A percentile compares a stretch with the other conserved stretches of the same genome.
These are phyloP conservation scores for Candida morakotiae DNA, from an alignment of 805 yeast genomes.

Conservation along the genomic window DNA sequence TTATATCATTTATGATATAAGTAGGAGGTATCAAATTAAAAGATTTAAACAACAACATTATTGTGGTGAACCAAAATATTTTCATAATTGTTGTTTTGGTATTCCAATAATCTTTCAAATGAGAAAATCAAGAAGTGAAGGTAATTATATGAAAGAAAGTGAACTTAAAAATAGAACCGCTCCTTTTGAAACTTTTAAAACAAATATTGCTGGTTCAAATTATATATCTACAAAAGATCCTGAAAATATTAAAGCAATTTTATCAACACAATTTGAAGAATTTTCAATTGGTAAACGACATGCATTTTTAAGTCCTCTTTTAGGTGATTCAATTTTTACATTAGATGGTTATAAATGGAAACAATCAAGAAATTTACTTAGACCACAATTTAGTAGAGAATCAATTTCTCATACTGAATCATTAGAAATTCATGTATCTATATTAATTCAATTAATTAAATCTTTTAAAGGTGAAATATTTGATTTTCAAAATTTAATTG, in stretches of 20 bases:
- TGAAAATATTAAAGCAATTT: conserved; percentile 38
- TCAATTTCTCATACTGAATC: conserved; percentile 37
- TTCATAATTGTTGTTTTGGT: conserved; percentile 2
- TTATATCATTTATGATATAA: not conserved
- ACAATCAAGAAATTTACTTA: conserved; percentile 37
- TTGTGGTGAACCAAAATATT: not conserved
- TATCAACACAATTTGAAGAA: conserved; percentile 37
- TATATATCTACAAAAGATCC: conserved; percentile 25
- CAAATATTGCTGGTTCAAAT: not conserved
- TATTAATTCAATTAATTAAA: conserved; percentile 27
- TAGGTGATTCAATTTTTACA: conserved; percentile 43
- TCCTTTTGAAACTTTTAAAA: conserved; percentile 2
- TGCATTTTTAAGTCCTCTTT: conserved; percentile 29
- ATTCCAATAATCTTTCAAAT: not conserved
- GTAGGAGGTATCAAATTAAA: not conserved
- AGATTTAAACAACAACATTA: not conserved
- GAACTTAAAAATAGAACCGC: no score
- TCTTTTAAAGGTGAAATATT: conserved; percentile 21
- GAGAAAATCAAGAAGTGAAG: not conserved
- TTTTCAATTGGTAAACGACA: conserved; percentile 36
- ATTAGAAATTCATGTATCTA: conserved; percentile 38
- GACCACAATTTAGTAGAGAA: conserved; percentile 43
- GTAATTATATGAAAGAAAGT: not conserved
- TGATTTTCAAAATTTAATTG: conserved; percentile 36
- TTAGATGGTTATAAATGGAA: conserved; percentile 41